These are phyloP conservation scores for Colletotrichum magnum DNA, from an alignment of 2,329 filamentous ascomycete species.

Conservation along the genomic window DNA sequence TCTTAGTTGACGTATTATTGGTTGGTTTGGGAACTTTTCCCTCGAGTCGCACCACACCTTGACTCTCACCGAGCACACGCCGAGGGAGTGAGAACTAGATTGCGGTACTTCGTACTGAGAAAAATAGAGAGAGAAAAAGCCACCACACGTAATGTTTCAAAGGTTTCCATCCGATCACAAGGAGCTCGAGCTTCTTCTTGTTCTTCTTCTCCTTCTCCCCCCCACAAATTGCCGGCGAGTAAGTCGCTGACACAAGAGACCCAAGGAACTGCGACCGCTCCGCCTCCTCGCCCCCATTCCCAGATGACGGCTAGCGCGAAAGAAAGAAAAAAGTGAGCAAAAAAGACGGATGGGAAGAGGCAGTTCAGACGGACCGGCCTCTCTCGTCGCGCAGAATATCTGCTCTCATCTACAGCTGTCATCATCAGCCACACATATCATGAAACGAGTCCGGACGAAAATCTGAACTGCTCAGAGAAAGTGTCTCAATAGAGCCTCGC, in stretches of 20 bases:
- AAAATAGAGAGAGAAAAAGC: background rate
- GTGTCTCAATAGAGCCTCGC: slow-evolving; percentile 5
- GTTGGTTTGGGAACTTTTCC: slow-evolving; percentile 14
- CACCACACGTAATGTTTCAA: slow-evolving; percentile 30
- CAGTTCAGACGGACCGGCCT: slow-evolving; percentile 37
- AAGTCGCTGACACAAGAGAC: no score
- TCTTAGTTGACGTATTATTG: slow-evolving; percentile 8
- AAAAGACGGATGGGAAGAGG: background rate
- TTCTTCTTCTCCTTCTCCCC: background rate
- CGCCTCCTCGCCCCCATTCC: no score
- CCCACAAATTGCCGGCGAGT: no score
- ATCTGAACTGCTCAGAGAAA: background rate
- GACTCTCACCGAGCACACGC: slow-evolving; percentile 8
- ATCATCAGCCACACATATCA: slow-evolving; percentile 14
- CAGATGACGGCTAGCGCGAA: background rate
- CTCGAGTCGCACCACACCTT: background rate
- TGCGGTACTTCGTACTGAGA: no score
- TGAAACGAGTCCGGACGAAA: slow-evolving; percentile 33
- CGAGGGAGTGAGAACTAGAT: no score
- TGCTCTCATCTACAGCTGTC: slow-evolving; percentile 5
- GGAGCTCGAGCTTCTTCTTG: background rate
- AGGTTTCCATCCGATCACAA: slow-evolving; percentile 26
- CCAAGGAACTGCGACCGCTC: no score
- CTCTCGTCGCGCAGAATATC: slow-evolving; percentile 18
- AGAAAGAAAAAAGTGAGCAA: background rate